Evolutionary conservation across 2,329 filamentous ascomycete species (phyloP).

Genomic region (Periconia digitata): DNA sequence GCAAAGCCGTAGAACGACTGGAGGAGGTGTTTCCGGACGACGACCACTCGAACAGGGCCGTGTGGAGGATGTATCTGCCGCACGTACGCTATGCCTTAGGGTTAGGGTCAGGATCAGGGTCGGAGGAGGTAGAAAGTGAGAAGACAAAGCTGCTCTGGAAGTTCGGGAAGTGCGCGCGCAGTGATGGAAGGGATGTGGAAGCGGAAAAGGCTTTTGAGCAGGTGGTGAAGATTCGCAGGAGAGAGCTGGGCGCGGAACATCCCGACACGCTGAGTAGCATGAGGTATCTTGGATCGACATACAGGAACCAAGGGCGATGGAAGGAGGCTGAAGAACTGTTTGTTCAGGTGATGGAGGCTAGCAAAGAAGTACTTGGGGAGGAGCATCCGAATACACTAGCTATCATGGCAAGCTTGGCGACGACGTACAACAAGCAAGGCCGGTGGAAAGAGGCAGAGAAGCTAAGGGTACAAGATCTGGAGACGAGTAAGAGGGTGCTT

Average conservation of each 20-base stretch:
- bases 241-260: slow-evolving; percentile 2
- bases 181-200: slow-evolving; percentile 5
- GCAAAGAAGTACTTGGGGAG: too few species aligned
- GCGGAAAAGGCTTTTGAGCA: slow-evolving; percentile 11
- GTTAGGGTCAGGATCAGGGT: background rate
- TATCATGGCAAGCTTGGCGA: background rate
- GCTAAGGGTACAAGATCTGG: background rate
- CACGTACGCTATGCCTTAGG: slow-evolving; percentile 13
- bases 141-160: background rate
- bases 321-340: too few species aligned
- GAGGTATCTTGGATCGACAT: background rate
- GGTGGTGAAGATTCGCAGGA: slow-evolving; percentile 16
- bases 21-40: slow-evolving; percentile 12
- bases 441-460: slow-evolving; percentile 1
- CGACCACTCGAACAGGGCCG: slow-evolving; percentile 9
- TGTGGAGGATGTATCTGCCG: slow-evolving; percentile 16
- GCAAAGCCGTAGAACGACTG: slow-evolving; percentile 8
- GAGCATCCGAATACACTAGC: background rate
- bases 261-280: slow-evolving; percentile 1
- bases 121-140: background rate
- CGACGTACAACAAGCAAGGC: slow-evolving; percentile 2
- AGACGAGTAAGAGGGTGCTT: too few species aligned
- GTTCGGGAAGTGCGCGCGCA: background rate
- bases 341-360: too few species aligned
- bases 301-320: background rate